These are phyloP conservation scores for Alternaria hordeiaustralica DNA, from an alignment of 2,329 filamentous ascomycete species.

Conservation along the genomic window DNA sequence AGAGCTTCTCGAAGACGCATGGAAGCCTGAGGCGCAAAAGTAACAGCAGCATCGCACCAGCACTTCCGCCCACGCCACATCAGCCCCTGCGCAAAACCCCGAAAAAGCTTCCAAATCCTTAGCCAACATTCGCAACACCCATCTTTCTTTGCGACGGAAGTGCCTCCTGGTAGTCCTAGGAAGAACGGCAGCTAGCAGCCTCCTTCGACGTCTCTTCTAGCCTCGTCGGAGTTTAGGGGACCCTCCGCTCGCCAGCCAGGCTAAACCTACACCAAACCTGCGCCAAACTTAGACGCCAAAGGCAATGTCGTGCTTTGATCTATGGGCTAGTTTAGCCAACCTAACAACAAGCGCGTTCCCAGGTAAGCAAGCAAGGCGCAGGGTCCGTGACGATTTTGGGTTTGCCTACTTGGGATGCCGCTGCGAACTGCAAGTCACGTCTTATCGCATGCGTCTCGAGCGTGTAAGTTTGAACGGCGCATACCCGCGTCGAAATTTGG, in stretches of 20 bases:
- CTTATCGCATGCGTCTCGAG: background rate
- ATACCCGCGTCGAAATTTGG: background rate
- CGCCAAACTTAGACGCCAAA: conserved; percentile 1
- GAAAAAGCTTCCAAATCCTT: background rate
- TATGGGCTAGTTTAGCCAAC: background rate
- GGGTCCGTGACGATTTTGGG: background rate
- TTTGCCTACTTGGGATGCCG: background rate
- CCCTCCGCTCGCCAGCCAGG: background rate
- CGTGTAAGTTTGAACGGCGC: background rate
- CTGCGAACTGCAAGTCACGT: background rate
- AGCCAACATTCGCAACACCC: background rate
- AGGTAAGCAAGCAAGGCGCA: background rate
- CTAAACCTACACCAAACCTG: background rate
- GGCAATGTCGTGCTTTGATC: background rate
- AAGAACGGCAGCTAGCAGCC: background rate
- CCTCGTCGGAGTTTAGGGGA: background rate
- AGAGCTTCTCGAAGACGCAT: conserved; percentile 1
- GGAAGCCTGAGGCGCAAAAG: background rate
- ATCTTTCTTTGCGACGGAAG: background rate
- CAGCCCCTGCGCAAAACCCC: background rate
- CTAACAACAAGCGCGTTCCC: background rate
- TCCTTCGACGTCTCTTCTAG: background rate
- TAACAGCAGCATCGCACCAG: background rate
- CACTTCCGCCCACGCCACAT: background rate
- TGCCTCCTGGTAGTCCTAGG: background rate